Conservation (phyloP, 2,329 filamentous ascomycete genomes). For the Sporothrix dimorphospora region DNA sequence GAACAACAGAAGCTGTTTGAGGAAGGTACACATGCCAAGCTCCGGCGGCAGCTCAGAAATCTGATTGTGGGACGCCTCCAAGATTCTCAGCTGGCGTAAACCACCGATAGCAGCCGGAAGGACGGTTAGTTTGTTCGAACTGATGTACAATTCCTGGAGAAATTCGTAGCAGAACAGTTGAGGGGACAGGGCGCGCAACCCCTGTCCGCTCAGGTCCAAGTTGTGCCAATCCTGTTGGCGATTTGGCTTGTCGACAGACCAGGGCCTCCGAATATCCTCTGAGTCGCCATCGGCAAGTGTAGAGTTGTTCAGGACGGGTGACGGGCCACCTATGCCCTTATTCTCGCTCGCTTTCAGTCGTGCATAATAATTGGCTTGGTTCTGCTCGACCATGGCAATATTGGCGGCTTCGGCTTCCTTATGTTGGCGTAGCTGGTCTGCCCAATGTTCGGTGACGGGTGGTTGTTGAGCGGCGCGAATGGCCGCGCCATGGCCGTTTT, state of each 20-base stretch:
- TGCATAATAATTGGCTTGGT: conserved; percentile 72
- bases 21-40: conserved; percentile 93
- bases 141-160: conserved; percentile 87
- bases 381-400: conserved; percentile 70
- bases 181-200: conserved; percentile 77
- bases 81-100: conserved; percentile 76
- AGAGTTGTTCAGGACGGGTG: conserved; percentile 52
- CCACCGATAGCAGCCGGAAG: conserved; percentile 82
- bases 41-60: conserved; percentile 81
- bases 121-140: conserved; percentile 83
- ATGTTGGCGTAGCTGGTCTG: conserved; percentile 79
- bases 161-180: conserved; percentile 87
- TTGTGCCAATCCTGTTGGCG: conserved; percentile 87
- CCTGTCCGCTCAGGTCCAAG: conserved; percentile 94
- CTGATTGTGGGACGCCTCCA: conserved; percentile 89
- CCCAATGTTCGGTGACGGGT: conserved; percentile 73
- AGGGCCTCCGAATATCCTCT: conserved; percentile 61
- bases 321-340: conserved; percentile 63
- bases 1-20: conserved; percentile 83
- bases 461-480: conserved; percentile 44
- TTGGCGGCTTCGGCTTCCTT: conserved; percentile 75
- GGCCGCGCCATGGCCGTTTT: conserved; percentile 54
- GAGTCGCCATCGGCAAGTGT: conserved; percentile 57
- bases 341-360: conserved; percentile 71
- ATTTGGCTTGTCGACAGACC: conserved; percentile 66